Conservation (phyloP, 352 stramenopile genomes). For the Globisporangium splendens region DNA sequence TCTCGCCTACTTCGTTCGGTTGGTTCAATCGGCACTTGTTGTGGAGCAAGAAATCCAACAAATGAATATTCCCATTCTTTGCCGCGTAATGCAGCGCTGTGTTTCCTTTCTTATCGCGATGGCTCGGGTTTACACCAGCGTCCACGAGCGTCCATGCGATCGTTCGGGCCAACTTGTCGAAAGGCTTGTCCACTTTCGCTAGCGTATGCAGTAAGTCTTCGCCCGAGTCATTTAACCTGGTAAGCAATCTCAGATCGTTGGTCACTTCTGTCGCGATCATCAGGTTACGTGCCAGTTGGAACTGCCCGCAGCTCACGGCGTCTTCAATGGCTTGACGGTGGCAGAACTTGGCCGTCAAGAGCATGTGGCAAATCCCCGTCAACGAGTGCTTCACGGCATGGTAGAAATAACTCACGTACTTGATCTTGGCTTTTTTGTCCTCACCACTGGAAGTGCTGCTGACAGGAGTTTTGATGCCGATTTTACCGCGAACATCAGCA, state of each 20-base stretch:
- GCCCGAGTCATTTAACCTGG: slow-evolving; percentile 32
- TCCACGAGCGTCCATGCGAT: slow-evolving; percentile 74
- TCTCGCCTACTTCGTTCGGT: slow-evolving; percentile 41
- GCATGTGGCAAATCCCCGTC: slow-evolving; percentile 75
- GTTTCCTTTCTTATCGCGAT: slow-evolving; percentile 34
- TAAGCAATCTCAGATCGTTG: slow-evolving; percentile 32
- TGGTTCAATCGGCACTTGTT: slow-evolving; percentile 43
- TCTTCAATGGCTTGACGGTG: slow-evolving; percentile 75
- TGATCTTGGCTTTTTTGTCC: slow-evolving; percentile 16
- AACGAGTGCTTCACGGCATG: slow-evolving; percentile 66
- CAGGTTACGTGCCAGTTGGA: slow-evolving; percentile 69
- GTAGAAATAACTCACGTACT: slow-evolving; percentile 66
- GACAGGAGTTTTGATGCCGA: slow-evolving; percentile 26
- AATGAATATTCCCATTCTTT: slow-evolving; percentile 40
- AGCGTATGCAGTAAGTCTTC: slow-evolving; percentile 66
- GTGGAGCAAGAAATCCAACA: slow-evolving; percentile 76
- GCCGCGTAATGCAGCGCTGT: slow-evolving; percentile 60
- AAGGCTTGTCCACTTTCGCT: slow-evolving; percentile 48
- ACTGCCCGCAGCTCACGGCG: slow-evolving; percentile 58
- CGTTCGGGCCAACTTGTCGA: slow-evolving; percentile 45
- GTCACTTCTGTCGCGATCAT: slow-evolving; percentile 53
- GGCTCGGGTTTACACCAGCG: slow-evolving; percentile 27
- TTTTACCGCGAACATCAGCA: slow-evolving; percentile 45
- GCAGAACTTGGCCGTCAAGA: slow-evolving; percentile 68
- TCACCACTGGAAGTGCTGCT: not conserved